Base-by-base conservation (phyloP, 257 asterid species). In the Ophiorrhiza pumila region DNA sequence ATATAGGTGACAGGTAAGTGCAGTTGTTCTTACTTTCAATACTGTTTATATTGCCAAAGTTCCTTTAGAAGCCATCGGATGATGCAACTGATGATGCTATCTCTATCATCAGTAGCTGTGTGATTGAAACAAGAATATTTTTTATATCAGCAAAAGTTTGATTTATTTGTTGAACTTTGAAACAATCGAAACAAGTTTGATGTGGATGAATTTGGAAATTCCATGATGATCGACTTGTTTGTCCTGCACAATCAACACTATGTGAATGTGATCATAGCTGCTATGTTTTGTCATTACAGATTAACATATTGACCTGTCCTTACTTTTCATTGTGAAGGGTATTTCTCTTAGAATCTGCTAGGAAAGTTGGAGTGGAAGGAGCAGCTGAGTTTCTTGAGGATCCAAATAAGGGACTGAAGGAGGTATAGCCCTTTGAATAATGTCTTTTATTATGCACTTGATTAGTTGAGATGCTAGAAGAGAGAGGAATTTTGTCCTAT, bases 381-480 rank as follows among this genome's bases (percentile, higher is more conserved):
- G 97, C 96, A 57, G 92, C 88, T 9, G 96, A 89, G 85, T 91
- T 87, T 84, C 97, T 94, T 60, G 91, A 81, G 23, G 84, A 94
- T 84, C 93, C 99, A 27, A 87, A 81, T 80, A 94, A 88, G 68
- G 99, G 99, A 32, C 70, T 85, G 29, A 85, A 88, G 65, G 97
- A 94, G 97, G 99, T 94, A 86, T 5, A 20, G n/a, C 37, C 72
- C 5, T 46, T 35, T 56, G 55, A 31, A 67, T 41, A 14, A 43
- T 57, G 15, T 13, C 34, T 64, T 63, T 22, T 63, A 1, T 14
- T 37, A 53, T 3, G 25, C 25, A 35, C 27, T 37, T 41, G 31
- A 32, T 47, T 57, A 22, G 9, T 68, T 7, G 39, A 0, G 23
- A 32, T 12, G 34, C 39, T 9, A 50, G 41, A 35, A 59, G 29